Base-by-base conservation (phyloP, 768 basidiomycete species). In the Psilocybe azurescens region DNA sequence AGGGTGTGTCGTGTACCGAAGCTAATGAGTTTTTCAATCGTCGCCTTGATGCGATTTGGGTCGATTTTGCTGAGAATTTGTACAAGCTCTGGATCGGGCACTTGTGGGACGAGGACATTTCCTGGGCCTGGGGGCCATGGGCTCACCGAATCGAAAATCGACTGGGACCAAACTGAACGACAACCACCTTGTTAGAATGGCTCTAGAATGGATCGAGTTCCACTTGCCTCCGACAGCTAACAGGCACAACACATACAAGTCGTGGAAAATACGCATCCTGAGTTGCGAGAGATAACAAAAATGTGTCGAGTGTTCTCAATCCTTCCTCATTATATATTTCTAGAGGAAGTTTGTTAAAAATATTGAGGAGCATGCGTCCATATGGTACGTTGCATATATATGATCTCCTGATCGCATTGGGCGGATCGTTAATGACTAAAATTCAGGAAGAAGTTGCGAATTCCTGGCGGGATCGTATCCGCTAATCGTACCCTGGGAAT, bases 1-100 rank as follows among this genome's bases (percentile, higher is more conserved):
- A 80, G 75, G 30, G 84, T 86, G 72, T 80, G 77, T 9, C 84
- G 78, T 18, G 84, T 86, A 18, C 84, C 85, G 64, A 86, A 85
- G 20, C 83, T 81, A 51, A 81, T 81, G 38, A 86, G 82, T 67
- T 83, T 83, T 50, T 70, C 71, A 64, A 86, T 84, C 54, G 74
- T 86, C 24, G 77, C 72, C 61, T 83, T 61, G 56, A 86, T 79
- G 29, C 81, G 79, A 14, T 69, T 67, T 1, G 80, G 74, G 64
- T 83, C 79, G 61, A 86, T 77, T 61, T 80, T 69, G n/a, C 74
- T 69, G 66, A 86, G 78, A 64, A 85, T 84, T 2, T 70, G 62
- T 1, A 71, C 72, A 44, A 85, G 80, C 66, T 86, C 84, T 3
- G 62, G 29, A 56, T 79, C 72, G 11, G 83, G 82, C 29, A 73